These are phyloP conservation scores for Tylopilus cervinicoccineus DNA, from an alignment of 768 basidiomycete species.

Conservation along the genomic window DNA sequence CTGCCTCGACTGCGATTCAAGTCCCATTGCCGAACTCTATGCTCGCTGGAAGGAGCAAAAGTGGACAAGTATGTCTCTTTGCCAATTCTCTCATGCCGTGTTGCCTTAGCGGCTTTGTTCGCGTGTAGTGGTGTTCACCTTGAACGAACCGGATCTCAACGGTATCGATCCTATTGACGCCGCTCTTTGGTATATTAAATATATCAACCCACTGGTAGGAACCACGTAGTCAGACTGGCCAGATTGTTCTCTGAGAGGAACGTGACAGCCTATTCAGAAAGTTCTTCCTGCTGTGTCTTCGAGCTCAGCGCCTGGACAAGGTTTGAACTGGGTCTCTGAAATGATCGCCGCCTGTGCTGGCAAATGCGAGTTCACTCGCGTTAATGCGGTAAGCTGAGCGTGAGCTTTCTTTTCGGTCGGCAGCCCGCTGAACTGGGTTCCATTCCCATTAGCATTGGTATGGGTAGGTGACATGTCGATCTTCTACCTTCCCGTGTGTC, in stretches of 20 bases:
- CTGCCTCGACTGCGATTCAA: slow-evolving; percentile 35
- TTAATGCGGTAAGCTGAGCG: slow-evolving; percentile 28
- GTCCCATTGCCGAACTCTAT: slow-evolving; percentile 30
- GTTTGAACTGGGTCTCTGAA: slow-evolving; percentile 33
- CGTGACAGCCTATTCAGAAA: slow-evolving; percentile 32
- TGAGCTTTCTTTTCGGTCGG: not conserved
- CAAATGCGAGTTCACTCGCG: slow-evolving; percentile 33
- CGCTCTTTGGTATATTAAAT: slow-evolving; percentile 35
- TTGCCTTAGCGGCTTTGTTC: not conserved
- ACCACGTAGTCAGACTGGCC: not conserved
- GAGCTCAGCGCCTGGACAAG: slow-evolving; percentile 29
- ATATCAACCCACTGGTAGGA: slow-evolving; percentile 35
- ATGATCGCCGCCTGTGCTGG: slow-evolving; percentile 35
- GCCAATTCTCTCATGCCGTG: no score
- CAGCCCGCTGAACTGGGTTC: not conserved
- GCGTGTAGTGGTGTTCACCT: slow-evolving; percentile 28
- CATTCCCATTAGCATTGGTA: slow-evolving; percentile 25
- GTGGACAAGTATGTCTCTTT: slow-evolving; percentile 28
- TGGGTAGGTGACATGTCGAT: slow-evolving; percentile 15
- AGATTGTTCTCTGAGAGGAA: not conserved
- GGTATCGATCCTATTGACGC: slow-evolving; percentile 27
- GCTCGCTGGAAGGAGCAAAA: slow-evolving; percentile 30
- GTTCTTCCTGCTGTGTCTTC: slow-evolving; percentile 37
- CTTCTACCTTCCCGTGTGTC: not conserved
- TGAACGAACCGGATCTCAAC: slow-evolving; percentile 37